Percentiles rank a stretch among this genome's conserved stretches.
Conservation (phyloP, 768 basidiomycete species). For the Mrakia frigida region DNA sequence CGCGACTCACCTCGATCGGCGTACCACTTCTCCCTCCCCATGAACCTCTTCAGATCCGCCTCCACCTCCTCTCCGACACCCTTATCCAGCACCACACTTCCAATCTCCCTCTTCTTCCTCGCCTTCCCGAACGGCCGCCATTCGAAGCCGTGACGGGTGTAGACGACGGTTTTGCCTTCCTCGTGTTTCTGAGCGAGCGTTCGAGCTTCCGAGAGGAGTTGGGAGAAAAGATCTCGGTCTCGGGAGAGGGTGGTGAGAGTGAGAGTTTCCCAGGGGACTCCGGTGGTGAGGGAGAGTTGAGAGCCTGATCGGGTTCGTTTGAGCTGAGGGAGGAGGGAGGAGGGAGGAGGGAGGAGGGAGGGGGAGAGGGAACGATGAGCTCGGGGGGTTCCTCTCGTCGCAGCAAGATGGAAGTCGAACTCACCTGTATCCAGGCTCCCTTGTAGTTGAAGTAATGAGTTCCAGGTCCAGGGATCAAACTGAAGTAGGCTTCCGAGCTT, state of each 20-base stretch:
- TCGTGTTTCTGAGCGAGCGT: conserved; percentile 76
- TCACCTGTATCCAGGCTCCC: conserved; percentile 93
- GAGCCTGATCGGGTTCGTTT: conserved; percentile 91
- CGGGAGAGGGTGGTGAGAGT: conserved; percentile 86
- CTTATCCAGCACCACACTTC: conserved; percentile 78
- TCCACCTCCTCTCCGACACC: conserved; percentile 83
- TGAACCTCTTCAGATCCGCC: conserved; percentile 71
- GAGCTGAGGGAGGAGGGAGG: conserved; percentile 53
- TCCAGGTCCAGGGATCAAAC: conserved; percentile 91
- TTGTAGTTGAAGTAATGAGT: conserved; percentile 85
- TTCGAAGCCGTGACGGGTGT: conserved; percentile 93
- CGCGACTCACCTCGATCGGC: conserved; percentile 73
- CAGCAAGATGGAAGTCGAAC: conserved; percentile 3
- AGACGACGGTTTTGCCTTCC: conserved; percentile 91
- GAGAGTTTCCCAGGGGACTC: conserved; percentile 95
- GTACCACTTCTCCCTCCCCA: conserved; percentile 85
- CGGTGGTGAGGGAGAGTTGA: conserved; percentile 83
- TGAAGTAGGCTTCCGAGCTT: conserved; percentile 80
- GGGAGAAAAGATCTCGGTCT: conserved; percentile 73
- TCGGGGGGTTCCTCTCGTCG: not conserved
- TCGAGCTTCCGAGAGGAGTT: conserved; percentile 79
- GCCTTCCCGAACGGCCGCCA: conserved; percentile 96
- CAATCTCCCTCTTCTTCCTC: conserved; percentile 72
- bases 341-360: not conserved
- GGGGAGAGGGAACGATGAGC: conserved; percentile 29